Base-by-base conservation (phyloP, 2,329 filamentous ascomycete species). In the Phaeosphaeria sp. region DNA sequence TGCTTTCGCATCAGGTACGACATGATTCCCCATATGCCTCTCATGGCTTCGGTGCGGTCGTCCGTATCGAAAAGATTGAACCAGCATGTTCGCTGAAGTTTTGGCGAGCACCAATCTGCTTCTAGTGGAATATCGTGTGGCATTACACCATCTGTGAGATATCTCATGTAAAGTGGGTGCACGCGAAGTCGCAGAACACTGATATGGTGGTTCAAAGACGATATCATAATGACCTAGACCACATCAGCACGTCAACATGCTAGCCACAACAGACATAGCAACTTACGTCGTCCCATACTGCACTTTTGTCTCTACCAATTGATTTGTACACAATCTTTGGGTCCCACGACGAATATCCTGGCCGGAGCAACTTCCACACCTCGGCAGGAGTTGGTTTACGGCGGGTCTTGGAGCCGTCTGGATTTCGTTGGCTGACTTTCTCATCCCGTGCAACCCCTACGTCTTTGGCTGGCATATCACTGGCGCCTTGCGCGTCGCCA, bases 161-260 rank as follows among this genome's bases (percentile, higher is more conserved):
- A 82, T n/a, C 84, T 80, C 33, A 87, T 69, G 68, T 89, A 89
- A 20, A 80, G 77, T 22, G 77, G 75, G 69, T 88, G 85, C 46
- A 89, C 79, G 30, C 81, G 83, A 48, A 89, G 77, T 63, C 84
- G 85, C 52, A 89, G 70, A 48, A 89, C 81, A 55, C 83, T 82
- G 59, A 88, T 79, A 64, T 89, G 87, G 72, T 87, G 86, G 69
- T 88, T 88, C 61, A 88, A 77, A 22, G 84, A 84, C 13, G 86
- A 88, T 48, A 88, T 67, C 79, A 88, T 82, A 73, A 85, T 88
- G 51, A 88, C 81, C 84, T 88, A 65, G 25, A 20, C n/a, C 13
- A 25, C 23, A 51, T 74, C 25, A 72, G 30, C 13, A 54, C 53
- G 49, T 48, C 41, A 39, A 30, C 2, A 50, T 39, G 6, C 30